Conservation (phyloP, 768 basidiomycete species). For the Boletales sp. region DNA sequence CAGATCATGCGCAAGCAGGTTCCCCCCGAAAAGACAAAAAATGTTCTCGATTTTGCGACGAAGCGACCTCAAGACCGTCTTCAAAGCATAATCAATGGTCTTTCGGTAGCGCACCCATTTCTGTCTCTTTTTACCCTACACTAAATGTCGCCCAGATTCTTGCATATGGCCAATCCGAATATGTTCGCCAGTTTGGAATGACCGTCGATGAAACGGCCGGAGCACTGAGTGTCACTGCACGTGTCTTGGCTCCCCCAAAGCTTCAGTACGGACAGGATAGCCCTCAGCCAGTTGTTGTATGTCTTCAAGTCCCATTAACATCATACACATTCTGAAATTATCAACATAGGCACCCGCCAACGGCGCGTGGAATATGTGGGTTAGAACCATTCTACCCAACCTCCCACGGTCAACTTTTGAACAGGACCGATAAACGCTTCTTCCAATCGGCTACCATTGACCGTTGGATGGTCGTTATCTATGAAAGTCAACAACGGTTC, state of each 20-base stretch:
- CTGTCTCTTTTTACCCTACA: not conserved
- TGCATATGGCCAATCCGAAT: slow-evolving; percentile 71
- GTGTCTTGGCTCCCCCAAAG: slow-evolving; percentile 60
- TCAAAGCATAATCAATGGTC: slow-evolving; percentile 48
- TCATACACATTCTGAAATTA: not conserved
- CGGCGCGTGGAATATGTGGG: slow-evolving; percentile 78
- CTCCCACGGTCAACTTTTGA: slow-evolving; percentile 3
- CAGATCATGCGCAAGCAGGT: slow-evolving; percentile 74
- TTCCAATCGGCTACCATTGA: slow-evolving; percentile 50
- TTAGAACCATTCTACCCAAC: slow-evolving; percentile 1
- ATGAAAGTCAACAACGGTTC: slow-evolving; percentile 62
- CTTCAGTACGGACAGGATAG: slow-evolving; percentile 62
- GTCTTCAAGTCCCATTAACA: slow-evolving; percentile 16
- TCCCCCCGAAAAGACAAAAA: slow-evolving; percentile 60
- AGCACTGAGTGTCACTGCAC: slow-evolving; percentile 57
- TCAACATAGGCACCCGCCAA: slow-evolving; percentile 50
- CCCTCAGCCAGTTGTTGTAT: slow-evolving; percentile 54
- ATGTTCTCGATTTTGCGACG: slow-evolving; percentile 64
- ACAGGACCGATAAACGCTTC: slow-evolving; percentile 71
- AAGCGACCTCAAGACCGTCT: slow-evolving; percentile 59
- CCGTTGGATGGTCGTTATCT: slow-evolving; percentile 64
- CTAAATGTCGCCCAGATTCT: slow-evolving; percentile 41
- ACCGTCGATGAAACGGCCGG: slow-evolving; percentile 45
- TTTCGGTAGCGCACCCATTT: slow-evolving; percentile 39
- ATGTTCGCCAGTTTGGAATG: slow-evolving; percentile 73